These are phyloP conservation scores for Fusarium equiseti DNA, from an alignment of 2,329 filamentous ascomycete genomes.

Conservation along the genomic window DNA sequence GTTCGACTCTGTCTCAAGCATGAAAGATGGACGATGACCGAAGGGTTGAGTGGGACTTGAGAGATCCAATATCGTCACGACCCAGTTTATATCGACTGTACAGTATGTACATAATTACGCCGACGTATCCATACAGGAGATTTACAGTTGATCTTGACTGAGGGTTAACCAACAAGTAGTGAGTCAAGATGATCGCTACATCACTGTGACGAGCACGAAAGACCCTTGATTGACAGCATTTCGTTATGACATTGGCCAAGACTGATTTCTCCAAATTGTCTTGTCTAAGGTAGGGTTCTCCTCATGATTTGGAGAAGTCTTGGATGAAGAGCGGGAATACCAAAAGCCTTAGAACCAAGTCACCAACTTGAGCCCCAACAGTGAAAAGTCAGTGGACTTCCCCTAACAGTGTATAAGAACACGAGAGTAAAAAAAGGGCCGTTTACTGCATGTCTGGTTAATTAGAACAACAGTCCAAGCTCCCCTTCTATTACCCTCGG, in stretches of 20 bases:
- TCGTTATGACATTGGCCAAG: conserved; percentile 32
- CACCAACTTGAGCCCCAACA: background rate
- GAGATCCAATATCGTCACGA: conserved; percentile 30
- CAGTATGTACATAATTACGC: conserved; percentile 1
- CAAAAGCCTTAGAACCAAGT: background rate
- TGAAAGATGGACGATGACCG: conserved; percentile 37
- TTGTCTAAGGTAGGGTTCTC: conserved; percentile 31
- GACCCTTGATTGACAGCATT: conserved; percentile 1
- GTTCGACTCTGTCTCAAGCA: conserved; percentile 17
- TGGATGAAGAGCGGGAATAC: conserved; percentile 20
- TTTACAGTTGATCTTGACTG: conserved; percentile 1
- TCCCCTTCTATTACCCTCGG: conserved; percentile 40
- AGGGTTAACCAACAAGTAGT: background rate
- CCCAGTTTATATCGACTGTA: conserved; percentile 24
- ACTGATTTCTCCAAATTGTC: conserved; percentile 34
- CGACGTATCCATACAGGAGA: conserved; percentile 27
- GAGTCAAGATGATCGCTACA: conserved; percentile 3
- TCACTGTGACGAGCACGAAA: conserved; percentile 1
- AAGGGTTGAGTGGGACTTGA: conserved; percentile 25
- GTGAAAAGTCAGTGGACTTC: background rate
- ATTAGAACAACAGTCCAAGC: conserved; percentile 23
- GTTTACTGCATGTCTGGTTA: conserved; percentile 21
- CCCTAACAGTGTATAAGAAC: background rate
- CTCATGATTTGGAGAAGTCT: conserved; percentile 44
- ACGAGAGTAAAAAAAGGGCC: conserved; percentile 24